Base-by-base conservation (phyloP, 2,329 filamentous ascomycete species). In the Penicillium glabrum region DNA sequence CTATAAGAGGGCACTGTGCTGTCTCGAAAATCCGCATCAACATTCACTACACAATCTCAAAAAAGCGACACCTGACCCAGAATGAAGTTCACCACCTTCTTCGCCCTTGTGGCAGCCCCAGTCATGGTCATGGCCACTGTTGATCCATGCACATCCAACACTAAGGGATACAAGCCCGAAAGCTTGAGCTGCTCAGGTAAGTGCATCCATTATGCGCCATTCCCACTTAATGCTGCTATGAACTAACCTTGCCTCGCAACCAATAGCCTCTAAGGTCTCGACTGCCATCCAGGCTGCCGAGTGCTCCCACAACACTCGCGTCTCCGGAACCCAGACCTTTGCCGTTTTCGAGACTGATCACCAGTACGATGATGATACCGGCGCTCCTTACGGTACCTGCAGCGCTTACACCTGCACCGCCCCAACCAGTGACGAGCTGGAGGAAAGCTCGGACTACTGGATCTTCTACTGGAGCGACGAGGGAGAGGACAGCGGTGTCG, bases 331-430 rank as follows among this genome's bases (percentile, higher is more conserved):
- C 4, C 71, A 76, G 59, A 75, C 73, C 37, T 76, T 75, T 51
- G 73, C 73, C 21, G 69, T 75, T 53, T 76, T 76, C 62, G 60
- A 61, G 23, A 74, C 71, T 7, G 77, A 82, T 65, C 78, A 80
- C 65, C 64, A 78, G 54, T 80, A 80, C 63, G 76, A 81, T 60
- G 60, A 57, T 23, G 63, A 63, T 57, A 53, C 80, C 56, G 80
- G 80, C 24, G 74, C 72, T 3, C 79, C 79, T 2, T 82, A 82
- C 62, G 80, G 79, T 1, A 81, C 77, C 5, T 82, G 77, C 66
- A 67, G 59, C 26, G 75, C 76, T 1, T 79, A 78, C 61, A 77
- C 74, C 1, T 79, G 75, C 62, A 61, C 67, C 9, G 61, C 71
- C 5, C 74, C 76, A 0, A 69, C 68, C 0, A 63, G 54, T 10